Conservation (phyloP, 345 rosid species). For the Populus tremula region DNA sequence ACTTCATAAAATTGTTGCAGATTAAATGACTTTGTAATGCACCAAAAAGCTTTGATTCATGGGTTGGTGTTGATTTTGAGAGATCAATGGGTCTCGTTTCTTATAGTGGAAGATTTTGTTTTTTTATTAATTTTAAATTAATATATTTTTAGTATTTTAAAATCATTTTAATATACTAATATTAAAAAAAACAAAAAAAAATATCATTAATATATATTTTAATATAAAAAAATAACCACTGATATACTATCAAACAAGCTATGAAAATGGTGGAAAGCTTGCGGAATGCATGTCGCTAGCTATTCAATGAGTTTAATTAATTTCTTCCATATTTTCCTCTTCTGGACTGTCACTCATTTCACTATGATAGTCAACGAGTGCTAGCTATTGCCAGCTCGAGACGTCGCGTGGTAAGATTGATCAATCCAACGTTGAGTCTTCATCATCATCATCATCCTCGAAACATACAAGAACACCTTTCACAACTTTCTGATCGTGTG, state of each 20-base stretch:
- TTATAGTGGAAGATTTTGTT: too few relatives aligned
- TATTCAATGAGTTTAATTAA: too few relatives aligned
- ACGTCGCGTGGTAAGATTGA: neutral
- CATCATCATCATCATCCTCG: too few relatives aligned
- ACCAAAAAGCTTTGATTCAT: conserved; percentile 2
- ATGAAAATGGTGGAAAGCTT: neutral
- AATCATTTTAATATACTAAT: too few relatives aligned
- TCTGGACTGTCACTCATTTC: neutral
- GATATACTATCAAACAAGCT: too few relatives aligned
- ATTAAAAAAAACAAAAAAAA: too few relatives aligned
- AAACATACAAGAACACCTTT: too few relatives aligned
- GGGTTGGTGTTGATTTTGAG: neutral
- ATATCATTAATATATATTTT: too few relatives aligned
- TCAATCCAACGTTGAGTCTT: neutral
- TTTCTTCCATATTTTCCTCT: neutral
- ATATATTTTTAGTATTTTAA: too few relatives aligned
- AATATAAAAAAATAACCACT: too few relatives aligned
- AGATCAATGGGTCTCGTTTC: neutral
- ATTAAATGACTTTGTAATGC: conserved; percentile 21
- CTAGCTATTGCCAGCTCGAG: neutral
- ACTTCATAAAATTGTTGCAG: conserved; percentile 4
- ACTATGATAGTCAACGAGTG: neutral
- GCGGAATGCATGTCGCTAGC: neutral
- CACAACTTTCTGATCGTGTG: neutral
- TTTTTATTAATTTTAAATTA: too few relatives aligned